Evolutionary conservation across 208 protist genomes (phyloP), one percentile per base, ranked within the genome.

Genomic region (Naegleria lovaniensis): DNA sequence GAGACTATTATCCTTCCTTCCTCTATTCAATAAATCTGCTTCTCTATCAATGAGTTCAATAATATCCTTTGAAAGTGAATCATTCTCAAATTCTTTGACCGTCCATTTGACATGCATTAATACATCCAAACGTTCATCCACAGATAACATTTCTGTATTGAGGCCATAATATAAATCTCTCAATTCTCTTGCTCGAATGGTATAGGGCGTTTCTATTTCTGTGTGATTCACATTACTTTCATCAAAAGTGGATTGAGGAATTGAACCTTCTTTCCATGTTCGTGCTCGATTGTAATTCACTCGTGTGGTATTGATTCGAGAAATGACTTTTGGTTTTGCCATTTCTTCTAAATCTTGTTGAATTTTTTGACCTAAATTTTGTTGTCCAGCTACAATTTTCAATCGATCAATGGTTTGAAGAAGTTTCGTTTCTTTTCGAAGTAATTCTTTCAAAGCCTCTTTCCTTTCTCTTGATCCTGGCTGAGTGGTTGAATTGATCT

Each of bases 91-190:
- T 94, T 98, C 96, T 90, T 98, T 98, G 25, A 99, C 97, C 0
- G 97, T 98, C 96, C 96, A 98, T 94, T 99, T 99, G 51, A 99
- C 95, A 88, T 98, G 97, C n/a, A 99, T 92, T 41, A 99, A 94
- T 36, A 98, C 94, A 91, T 99, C 98, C 33, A 99, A 94, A 13
- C 98, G 95, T 48, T 97, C 95, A 89, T 95, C 96, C 15, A 94
- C 87, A 19, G 58, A 91, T 79, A 94, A 90, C 48, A 59, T 91
- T 48, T 92, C 52, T 67, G 89, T 91, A 13, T 87, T 92, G 19
- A 99, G 93, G 16, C 93, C 93, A 33, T 95, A 90, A 93, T 98
- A 98, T 38, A 99, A 92, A 52, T 98, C 94, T 16, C 92, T 92
- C 91, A 99, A 94, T 93, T 99, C 97, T 39, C 95, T 94, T n/a